Conservation (phyloP, 2,329 filamentous ascomycete species). For the Sporothrix variecibatus region DNA sequence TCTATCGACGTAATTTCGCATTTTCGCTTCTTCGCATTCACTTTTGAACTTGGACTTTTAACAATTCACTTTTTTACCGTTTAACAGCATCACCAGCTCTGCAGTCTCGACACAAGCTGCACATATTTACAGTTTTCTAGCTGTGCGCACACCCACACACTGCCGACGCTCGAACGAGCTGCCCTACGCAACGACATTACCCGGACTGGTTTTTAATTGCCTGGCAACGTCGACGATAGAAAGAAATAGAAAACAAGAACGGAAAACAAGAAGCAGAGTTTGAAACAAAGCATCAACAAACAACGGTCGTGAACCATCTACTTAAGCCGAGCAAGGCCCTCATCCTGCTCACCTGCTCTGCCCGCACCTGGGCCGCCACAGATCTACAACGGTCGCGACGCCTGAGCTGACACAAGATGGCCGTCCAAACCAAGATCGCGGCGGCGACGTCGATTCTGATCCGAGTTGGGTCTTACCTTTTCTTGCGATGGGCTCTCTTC, state of each 20-base stretch:
- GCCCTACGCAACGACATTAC: constrained; percentile 5
- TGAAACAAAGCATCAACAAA: neutral
- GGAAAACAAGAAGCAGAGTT: neutral
- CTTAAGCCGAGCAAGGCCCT: neutral
- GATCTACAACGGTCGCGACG: neutral
- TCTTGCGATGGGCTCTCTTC: constrained; percentile 57
- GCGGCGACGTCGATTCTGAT: constrained; percentile 52
- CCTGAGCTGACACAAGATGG: constrained; percentile 34
- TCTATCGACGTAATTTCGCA: constrained; percentile 1
- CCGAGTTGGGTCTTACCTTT: constrained; percentile 55
- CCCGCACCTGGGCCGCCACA: neutral
- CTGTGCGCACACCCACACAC: neutral
- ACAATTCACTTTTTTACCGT: neutral
- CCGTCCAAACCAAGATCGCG: constrained; percentile 39
- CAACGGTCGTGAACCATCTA: neutral
- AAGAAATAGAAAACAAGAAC: neutral
- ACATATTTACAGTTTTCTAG: neutral
- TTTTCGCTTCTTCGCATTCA: neutral
- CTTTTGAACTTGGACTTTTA: neutral
- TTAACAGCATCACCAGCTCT: neutral
- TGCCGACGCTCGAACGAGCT: neutral
- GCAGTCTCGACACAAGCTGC: neutral
- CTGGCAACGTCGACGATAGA: neutral
- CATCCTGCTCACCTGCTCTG: neutral
- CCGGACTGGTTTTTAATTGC: constrained; percentile 9